Evolutionary conservation across 2,329 filamentous ascomycete species (phyloP).

Genomic region (Lasiodiplodia sp.): DNA sequence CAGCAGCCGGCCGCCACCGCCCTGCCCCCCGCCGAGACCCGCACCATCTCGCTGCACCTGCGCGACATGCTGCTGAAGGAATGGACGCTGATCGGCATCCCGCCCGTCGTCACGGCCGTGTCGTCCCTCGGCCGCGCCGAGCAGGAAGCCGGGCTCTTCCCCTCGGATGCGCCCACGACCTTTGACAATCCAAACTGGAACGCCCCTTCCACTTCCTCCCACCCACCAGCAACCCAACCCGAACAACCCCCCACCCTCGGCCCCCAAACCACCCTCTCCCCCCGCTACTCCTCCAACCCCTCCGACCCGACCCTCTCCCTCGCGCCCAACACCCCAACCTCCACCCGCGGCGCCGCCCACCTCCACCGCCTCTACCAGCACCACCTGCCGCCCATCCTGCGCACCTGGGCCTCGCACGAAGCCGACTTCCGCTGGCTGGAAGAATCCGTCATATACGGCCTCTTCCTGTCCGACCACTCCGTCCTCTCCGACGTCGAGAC

Average conservation of each 20-base stretch:
- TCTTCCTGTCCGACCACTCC: slow-evolving; percentile 64
- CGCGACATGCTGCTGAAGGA: slow-evolving; percentile 27
- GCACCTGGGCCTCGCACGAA: slow-evolving; percentile 14
- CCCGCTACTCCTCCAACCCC: not conserved
- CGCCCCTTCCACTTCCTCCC: not conserved
- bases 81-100: slow-evolving; percentile 28
- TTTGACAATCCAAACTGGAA: not conserved
- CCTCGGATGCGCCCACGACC: not conserved
- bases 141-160: slow-evolving; percentile 15
- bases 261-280: not conserved
- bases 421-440: slow-evolving; percentile 53
- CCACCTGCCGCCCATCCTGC: slow-evolving; percentile 11
- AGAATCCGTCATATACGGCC: slow-evolving; percentile 64
- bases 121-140: slow-evolving; percentile 15
- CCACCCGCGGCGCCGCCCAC: slow-evolving; percentile 6
- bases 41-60: slow-evolving; percentile 24
- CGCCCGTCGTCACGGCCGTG: slow-evolving; percentile 24
- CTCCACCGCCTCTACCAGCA: slow-evolving; percentile 4
- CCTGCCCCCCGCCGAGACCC: not conserved
- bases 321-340: not conserved
- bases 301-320: too few species aligned
- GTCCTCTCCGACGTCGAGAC: slow-evolving; percentile 63
- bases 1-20: not conserved
- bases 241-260: not conserved
- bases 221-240: not conserved